Evolutionary conservation across 1,284 basidiomycete species (phyloP).

Genomic region (Ceratobasidium papillatum): DNA sequence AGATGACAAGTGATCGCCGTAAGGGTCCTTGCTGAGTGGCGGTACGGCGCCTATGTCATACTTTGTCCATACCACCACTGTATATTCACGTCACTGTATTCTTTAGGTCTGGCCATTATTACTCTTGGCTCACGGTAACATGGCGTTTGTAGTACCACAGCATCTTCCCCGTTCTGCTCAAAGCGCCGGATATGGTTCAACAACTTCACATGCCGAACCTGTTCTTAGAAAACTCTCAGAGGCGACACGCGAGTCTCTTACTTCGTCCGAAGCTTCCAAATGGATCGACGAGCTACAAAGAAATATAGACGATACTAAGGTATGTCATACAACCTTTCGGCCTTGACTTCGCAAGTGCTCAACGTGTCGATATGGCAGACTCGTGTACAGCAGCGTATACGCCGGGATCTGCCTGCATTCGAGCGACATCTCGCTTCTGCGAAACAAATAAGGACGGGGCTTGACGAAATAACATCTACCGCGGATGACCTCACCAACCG

Average conservation of each 20-base stretch:
- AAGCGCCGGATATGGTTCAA: constrained; percentile 60
- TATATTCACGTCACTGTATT: neutral
- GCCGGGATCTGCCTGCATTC: constrained; percentile 67
- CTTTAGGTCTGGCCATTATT: constrained; percentile 1
- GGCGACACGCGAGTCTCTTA: constrained; percentile 64
- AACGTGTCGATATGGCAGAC: constrained; percentile 54
- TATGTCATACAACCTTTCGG: constrained; percentile 49
- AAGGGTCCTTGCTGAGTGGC: neutral
- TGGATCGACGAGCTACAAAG: constrained; percentile 77
- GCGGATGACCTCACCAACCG: constrained; percentile 61
- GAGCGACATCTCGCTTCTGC: constrained; percentile 69
- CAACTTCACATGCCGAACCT: constrained; percentile 42
- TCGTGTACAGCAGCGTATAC: constrained; percentile 72
- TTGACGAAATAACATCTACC: constrained; percentile 61
- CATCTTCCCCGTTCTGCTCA: constrained; percentile 72
- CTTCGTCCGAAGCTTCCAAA: constrained; percentile 64
- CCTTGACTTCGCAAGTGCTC: constrained; percentile 32
- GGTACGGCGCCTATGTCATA: neutral
- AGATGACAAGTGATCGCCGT: neutral
- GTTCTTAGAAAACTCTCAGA: constrained; percentile 74
- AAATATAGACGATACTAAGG: constrained; percentile 72
- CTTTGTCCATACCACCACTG: neutral
- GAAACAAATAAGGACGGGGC: constrained; percentile 67
- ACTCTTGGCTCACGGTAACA: constrained; percentile 48
- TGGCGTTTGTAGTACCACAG: constrained; percentile 75